Evolutionary conservation across 768 basidiomycete species (phyloP).

Genomic region (Coprinopsis marcescibilis): DNA sequence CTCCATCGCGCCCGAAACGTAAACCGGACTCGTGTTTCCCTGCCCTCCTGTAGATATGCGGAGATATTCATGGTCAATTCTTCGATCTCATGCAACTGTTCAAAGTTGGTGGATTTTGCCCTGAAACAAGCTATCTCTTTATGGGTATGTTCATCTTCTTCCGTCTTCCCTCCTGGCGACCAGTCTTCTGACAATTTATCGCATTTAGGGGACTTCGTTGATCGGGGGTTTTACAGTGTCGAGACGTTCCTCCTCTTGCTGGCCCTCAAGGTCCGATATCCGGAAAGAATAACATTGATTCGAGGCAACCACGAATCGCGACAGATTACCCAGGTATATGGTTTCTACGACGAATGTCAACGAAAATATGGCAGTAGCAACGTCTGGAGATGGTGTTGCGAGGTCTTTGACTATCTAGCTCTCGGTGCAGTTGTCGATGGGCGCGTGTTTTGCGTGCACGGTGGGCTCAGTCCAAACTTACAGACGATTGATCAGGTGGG

Average conservation of each 20-base stretch:
- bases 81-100: constrained; percentile 96
- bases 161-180: constrained; percentile 4
- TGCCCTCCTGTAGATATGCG: constrained; percentile 57
- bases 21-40: neutral
- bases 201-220: constrained; percentile 70
- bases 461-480: constrained; percentile 88
- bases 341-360: constrained; percentile 95
- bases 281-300: constrained; percentile 94
- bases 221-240: constrained; percentile 94
- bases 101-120: constrained; percentile 87
- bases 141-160: constrained; percentile 60
- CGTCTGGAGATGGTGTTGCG: constrained; percentile 98
- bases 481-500: constrained; percentile 89
- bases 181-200: neutral
- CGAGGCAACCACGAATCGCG: constrained; percentile 97
- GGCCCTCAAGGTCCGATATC: constrained; percentile 94
- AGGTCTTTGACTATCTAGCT: constrained; percentile 96
- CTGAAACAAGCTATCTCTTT: constrained; percentile 92
- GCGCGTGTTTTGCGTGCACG: constrained; percentile 95
- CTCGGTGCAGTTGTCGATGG: constrained; percentile 96
- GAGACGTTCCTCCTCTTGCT: constrained; percentile 94
- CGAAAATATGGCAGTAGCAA: constrained; percentile 90
- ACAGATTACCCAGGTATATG: constrained; percentile 95
- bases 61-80: constrained; percentile 97
- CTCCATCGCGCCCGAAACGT: neutral